A percentile compares a stretch with the other conserved stretches of the same genome.
These are phyloP conservation scores for Magnusiomyces suaveolens DNA, from an alignment of 1,139 yeast species.

Conservation along the genomic window DNA sequence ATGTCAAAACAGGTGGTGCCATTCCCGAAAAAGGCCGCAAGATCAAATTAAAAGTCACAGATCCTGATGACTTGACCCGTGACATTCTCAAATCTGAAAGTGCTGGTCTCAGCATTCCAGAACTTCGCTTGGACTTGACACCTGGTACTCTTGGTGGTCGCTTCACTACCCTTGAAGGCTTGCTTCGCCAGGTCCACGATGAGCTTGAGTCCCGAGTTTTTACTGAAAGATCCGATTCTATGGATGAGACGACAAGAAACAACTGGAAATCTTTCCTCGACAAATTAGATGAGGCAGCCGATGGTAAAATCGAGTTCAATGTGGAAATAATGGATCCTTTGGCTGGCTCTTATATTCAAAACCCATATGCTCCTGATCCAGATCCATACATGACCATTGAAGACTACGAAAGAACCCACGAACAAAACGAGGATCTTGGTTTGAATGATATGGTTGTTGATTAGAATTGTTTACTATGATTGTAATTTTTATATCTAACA, in stretches of 20 bases:
- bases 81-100: constrained; percentile 93
- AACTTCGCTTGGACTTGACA: constrained; percentile 77
- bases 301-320: constrained; percentile 76
- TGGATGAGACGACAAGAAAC: constrained; percentile 64
- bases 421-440: constrained; percentile 87
- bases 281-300: constrained; percentile 67
- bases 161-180: constrained; percentile 93
- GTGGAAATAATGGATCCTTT: constrained; percentile 87
- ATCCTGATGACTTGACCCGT: constrained; percentile 87
- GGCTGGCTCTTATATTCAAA: constrained; percentile 91
- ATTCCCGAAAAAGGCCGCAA: constrained; percentile 79
- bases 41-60: constrained; percentile 67
- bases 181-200: constrained; percentile 76
- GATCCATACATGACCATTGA: constrained; percentile 93
- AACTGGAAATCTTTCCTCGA: constrained; percentile 79
- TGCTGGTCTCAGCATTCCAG: constrained; percentile 79
- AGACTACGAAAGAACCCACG: constrained; percentile 77
- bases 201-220: constrained; percentile 82
- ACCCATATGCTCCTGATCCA: constrained; percentile 93
- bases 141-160: constrained; percentile 98
- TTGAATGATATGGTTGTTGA: constrained; percentile 61
- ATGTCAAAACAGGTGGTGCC: constrained; percentile 97
- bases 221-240: constrained; percentile 80
- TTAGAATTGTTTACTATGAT: background rate
- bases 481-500: background rate